A percentile compares a stretch with the other conserved stretches of the same genome.
These are phyloP conservation scores for Pseudonitzschia multiseries DNA, from an alignment of 108 stramenopile genomes.

Conservation along the genomic window DNA sequence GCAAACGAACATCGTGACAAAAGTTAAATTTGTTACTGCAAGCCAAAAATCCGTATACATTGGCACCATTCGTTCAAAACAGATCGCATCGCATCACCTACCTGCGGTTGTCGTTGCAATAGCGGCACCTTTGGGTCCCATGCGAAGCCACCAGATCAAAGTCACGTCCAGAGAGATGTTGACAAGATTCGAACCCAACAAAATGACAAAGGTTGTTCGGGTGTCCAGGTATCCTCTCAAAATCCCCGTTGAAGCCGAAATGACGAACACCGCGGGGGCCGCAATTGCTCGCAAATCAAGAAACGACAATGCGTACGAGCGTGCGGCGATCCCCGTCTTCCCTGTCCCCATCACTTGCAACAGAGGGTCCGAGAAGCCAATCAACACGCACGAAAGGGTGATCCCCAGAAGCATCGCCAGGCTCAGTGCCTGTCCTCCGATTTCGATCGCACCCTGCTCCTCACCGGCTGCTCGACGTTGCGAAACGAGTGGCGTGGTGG, in stretches of 20 bases:
- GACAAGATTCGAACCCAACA: constrained; percentile 60
- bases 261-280: constrained; percentile 68
- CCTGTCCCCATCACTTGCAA: constrained; percentile 65
- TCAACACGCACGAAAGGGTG: constrained; percentile 30
- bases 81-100: neutral
- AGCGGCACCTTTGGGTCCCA: constrained; percentile 72
- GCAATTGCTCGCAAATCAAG: constrained; percentile 55
- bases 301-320: constrained; percentile 54
- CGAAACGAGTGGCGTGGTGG: constrained; percentile 72
- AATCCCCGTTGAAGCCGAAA: constrained; percentile 71
- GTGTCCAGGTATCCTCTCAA: constrained; percentile 79
- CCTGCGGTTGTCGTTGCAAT: constrained; percentile 71
- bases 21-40: neutral
- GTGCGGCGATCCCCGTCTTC: constrained; percentile 52
- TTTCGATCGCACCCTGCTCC: constrained; percentile 43
- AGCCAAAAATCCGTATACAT: neutral
- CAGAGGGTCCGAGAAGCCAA: constrained; percentile 39
- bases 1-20: neutral
- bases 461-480: constrained; percentile 42
- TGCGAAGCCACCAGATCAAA: constrained; percentile 43
- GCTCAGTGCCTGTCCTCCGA: constrained; percentile 74
- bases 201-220: constrained; percentile 57
- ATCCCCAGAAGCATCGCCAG: constrained; percentile 52
- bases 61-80: too few species aligned
- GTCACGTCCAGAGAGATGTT: constrained; percentile 65